Percentiles rank a stretch among this genome's conserved stretches.
Evolutionary conservation across 2,329 filamentous ascomycete species (phyloP).

Genomic region (Pyrenochaeta sp.): DNA sequence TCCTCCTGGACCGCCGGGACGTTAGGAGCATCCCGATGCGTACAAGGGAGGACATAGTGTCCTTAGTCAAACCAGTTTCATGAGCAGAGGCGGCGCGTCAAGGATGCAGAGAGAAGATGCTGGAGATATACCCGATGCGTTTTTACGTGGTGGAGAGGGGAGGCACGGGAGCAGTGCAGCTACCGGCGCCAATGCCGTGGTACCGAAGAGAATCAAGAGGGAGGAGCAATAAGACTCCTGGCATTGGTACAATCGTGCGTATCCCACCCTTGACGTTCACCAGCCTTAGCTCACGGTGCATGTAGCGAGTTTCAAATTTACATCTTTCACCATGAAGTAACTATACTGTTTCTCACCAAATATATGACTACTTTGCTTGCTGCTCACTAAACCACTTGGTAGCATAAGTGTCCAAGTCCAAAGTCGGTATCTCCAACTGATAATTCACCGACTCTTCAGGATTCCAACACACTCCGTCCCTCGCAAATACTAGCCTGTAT

Average conservation of each 20-base stretch:
- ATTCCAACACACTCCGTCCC: slow-evolving; percentile 68
- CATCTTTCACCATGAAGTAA: neutral
- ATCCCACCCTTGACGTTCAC: neutral
- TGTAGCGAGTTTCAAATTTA: slow-evolving; percentile 13
- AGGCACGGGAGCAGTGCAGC: slow-evolving; percentile 14
- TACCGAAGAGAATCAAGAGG: slow-evolving; percentile 16
- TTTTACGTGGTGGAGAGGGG: slow-evolving; percentile 14
- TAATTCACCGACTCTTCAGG: slow-evolving; percentile 62
- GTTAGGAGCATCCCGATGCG: slow-evolving; percentile 24
- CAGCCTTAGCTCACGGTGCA: slow-evolving; percentile 14
- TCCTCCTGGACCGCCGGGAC: slow-evolving; percentile 37
- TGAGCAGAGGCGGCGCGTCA: neutral
- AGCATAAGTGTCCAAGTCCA: slow-evolving; percentile 54
- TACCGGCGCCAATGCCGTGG: slow-evolving; percentile 31
- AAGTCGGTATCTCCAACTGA: slow-evolving; percentile 57
- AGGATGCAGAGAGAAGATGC: slow-evolving; percentile 19
- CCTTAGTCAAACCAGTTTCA: neutral
- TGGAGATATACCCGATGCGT: slow-evolving; percentile 24
- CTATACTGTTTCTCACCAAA: neutral
- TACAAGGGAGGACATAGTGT: slow-evolving; percentile 12
- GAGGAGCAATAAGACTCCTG: neutral
- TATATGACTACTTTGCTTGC: slow-evolving; percentile 11
- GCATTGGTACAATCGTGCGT: slow-evolving; percentile 1
- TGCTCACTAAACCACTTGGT: slow-evolving; percentile 10
- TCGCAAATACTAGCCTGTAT: slow-evolving; percentile 70